A percentile compares a stretch with the other conserved stretches of the same genome.
Conservation (phyloP, 345 rosid species). For the Citrus trifoliata region DNA sequence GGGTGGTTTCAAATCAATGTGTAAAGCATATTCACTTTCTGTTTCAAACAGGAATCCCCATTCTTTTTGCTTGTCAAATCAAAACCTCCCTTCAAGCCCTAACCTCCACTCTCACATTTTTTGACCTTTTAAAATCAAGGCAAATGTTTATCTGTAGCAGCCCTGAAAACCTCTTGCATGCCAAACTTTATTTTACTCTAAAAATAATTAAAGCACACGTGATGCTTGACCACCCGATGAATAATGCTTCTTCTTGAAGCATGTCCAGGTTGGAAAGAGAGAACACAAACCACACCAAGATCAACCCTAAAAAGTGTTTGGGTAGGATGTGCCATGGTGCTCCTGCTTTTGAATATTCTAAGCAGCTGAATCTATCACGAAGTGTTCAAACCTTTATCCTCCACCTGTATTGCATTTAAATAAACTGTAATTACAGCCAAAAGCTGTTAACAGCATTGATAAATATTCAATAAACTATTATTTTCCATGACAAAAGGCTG, state of each 20-base stretch:
- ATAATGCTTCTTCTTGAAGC: not conserved
- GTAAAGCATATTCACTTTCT: not conserved
- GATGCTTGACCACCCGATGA: not conserved
- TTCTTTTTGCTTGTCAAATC: constrained; percentile 1
- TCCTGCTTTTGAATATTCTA: not conserved
- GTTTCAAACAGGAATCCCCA: not conserved
- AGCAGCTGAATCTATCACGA: not conserved
- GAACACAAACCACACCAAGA: not conserved
- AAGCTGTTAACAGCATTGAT: not conserved
- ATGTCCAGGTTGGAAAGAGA: not conserved
- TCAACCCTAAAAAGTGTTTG: not conserved
- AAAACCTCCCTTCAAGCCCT: not conserved
- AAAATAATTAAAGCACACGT: not conserved
- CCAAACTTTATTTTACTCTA: not conserved
- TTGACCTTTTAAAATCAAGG: not conserved
- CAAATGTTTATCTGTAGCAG: not conserved
- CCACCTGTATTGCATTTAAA: not conserved
- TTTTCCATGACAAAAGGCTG: not conserved
- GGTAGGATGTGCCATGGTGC: not conserved
- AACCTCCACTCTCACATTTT: not conserved
- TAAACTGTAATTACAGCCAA: not conserved
- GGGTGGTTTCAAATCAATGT: not conserved
- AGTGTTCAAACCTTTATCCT: not conserved
- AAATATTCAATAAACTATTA: not conserved
- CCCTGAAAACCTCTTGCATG: not conserved